phyloP scores from a whole-genome alignment of 129 eudicot species.

The Erigeron canadensis region DNA sequence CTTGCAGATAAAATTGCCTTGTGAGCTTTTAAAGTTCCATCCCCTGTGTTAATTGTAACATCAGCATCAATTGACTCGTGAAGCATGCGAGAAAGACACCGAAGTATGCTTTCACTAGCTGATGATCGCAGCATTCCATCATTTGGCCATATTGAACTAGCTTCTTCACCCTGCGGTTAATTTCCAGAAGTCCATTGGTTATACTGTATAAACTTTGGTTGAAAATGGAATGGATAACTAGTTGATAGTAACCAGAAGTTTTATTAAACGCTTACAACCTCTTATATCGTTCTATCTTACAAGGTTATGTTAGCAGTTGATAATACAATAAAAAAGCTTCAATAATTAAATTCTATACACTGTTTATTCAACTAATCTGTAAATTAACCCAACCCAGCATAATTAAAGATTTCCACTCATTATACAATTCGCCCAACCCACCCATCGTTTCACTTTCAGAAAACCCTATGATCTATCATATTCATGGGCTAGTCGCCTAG shows the following conservation, averaged over 20 bases:
- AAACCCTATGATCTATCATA: neutral
- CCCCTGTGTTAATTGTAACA: conserved; percentile 76
- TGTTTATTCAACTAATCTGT: too few species aligned
- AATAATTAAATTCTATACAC: too few species aligned
- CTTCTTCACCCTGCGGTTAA: conserved; percentile 69
- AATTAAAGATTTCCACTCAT: too few species aligned
- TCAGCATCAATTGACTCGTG: conserved; percentile 70
- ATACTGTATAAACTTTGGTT: too few species aligned
- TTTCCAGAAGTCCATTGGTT: neutral
- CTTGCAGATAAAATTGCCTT: conserved; percentile 88
- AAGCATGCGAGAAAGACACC: conserved; percentile 80
- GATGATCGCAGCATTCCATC: conserved; percentile 44
- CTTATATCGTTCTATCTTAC: too few species aligned
- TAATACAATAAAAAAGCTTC: too few species aligned
- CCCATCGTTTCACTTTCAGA: neutral
- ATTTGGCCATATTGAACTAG: conserved; percentile 73
- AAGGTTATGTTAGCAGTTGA: too few species aligned
- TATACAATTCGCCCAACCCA: neutral
- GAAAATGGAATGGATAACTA: too few species aligned
- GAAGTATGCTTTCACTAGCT: conserved; percentile 60
- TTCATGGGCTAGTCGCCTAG: neutral
- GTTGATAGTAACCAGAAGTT: too few species aligned
- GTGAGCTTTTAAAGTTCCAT: conserved; percentile 66
- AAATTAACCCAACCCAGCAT: neutral
- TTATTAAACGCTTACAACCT: too few species aligned